phyloP scores from a whole-genome alignment of 345 rosid species.

The Aquilaria sinensis region DNA sequence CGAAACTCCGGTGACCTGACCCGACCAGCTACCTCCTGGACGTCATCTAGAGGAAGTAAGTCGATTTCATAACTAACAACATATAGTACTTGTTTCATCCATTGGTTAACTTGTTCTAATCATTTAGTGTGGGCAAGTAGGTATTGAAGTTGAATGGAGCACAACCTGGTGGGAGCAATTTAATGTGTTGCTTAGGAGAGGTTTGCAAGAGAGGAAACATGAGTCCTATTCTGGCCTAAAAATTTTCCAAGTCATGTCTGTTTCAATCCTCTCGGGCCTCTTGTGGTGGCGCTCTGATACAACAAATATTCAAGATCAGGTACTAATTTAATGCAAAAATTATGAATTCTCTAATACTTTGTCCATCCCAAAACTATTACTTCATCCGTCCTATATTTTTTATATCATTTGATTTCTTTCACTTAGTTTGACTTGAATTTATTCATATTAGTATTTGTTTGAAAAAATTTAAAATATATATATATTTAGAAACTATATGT shows the following conservation, averaged over 20 bases:
- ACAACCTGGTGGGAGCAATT: conserved; percentile 84
- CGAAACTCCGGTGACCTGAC: conserved; percentile 24
- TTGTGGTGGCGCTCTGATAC: conserved; percentile 84
- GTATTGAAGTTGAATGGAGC: conserved; percentile 57
- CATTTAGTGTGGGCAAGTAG: conserved; percentile 18
- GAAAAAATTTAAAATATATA: too few relatives aligned
- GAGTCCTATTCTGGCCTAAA: conserved; percentile 79
- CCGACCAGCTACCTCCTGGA: conserved; percentile 16
- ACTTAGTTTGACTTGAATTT: too few relatives aligned
- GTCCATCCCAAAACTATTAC: background rate
- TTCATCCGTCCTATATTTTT: too few relatives aligned
- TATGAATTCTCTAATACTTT: background rate
- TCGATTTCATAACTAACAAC: background rate
- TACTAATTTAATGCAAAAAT: conserved; percentile 8
- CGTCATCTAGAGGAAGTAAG: conserved; percentile 3
- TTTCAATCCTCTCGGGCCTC: conserved; percentile 74
- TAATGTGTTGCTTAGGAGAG: conserved; percentile 57
- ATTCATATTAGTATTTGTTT: too few relatives aligned
- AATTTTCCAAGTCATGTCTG: conserved; percentile 83
- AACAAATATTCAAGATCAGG: conserved; percentile 87
- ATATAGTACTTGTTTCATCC: background rate
- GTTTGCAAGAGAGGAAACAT: conserved; percentile 74
- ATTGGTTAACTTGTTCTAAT: conserved; percentile 3
- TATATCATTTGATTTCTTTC: too few relatives aligned
- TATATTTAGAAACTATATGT: too few relatives aligned